Percentiles rank a stretch among this genome's conserved stretches.
These are phyloP conservation scores for Curvularia hawaiiensis DNA, from an alignment of 2,329 filamentous ascomycete species.

Conservation along the genomic window DNA sequence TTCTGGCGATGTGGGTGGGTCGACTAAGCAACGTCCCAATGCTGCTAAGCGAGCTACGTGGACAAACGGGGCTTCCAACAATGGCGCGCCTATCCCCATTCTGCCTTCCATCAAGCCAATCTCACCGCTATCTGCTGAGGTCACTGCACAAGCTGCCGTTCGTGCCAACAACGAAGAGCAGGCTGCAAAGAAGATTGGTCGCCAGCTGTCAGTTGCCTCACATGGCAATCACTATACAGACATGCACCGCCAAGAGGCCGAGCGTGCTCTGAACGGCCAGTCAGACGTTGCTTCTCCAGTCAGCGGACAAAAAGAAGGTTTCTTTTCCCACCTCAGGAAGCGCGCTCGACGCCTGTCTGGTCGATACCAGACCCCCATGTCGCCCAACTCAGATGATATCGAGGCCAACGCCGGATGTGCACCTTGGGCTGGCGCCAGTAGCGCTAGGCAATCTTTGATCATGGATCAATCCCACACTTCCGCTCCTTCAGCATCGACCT, in stretches of 20 bases:
- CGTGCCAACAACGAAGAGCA: constrained; percentile 67
- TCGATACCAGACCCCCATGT: constrained; percentile 80
- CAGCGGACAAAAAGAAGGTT: constrained; percentile 86
- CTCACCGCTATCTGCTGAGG: constrained; percentile 92
- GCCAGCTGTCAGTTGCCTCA: constrained; percentile 90
- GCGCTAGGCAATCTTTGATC: constrained; percentile 82
- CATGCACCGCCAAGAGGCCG: constrained; percentile 86
- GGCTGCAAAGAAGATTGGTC: constrained; percentile 85
- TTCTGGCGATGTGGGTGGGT: constrained; percentile 50
- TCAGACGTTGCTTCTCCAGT: constrained; percentile 76
- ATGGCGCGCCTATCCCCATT: constrained; percentile 91
- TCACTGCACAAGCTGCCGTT: constrained; percentile 84
- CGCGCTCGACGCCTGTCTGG: constrained; percentile 91
- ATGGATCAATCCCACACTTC: constrained; percentile 60
- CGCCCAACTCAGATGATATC: constrained; percentile 81
- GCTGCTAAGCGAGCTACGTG: constrained; percentile 88
- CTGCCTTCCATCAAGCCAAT: constrained; percentile 92
- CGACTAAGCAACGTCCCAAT: constrained; percentile 60
- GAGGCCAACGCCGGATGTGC: constrained; percentile 92
- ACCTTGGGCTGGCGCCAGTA: constrained; percentile 78
- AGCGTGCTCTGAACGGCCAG: constrained; percentile 85
- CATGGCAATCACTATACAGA: constrained; percentile 93
- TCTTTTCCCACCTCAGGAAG: constrained; percentile 97
- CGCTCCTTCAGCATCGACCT: constrained; percentile 53
- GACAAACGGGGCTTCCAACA: constrained; percentile 77